Conservation (phyloP, 306 rosid species). For the Mimosa pudica region DNA sequence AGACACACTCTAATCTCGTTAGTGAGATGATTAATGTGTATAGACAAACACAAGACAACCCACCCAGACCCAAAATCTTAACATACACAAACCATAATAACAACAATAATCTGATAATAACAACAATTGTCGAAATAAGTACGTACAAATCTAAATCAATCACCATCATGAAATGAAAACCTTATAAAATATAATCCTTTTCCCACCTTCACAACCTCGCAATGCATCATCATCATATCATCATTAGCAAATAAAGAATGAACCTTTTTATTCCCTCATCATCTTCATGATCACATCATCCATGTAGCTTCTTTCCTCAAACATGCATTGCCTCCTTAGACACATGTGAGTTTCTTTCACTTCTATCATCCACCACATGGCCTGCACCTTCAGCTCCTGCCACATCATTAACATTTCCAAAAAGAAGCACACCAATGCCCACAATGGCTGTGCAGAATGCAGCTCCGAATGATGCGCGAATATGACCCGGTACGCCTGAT, state of each 20-base stretch:
- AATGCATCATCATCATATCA: background rate
- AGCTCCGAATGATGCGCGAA: slow-evolving; percentile 50
- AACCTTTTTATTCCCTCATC: background rate
- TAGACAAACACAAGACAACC: background rate
- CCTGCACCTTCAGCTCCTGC: slow-evolving; percentile 60
- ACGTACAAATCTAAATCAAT: slow-evolving; percentile 11
- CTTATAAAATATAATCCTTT: background rate
- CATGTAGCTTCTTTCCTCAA: slow-evolving; percentile 37
- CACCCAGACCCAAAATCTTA: background rate
- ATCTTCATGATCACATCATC: background rate
- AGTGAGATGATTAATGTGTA: slow-evolving; percentile 11
- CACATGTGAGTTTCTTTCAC: slow-evolving; percentile 36
- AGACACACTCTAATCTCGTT: slow-evolving; percentile 2
- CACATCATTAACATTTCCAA: slow-evolving; percentile 57
- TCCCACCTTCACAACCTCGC: background rate
- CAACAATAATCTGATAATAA: background rate
- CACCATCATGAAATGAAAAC: background rate
- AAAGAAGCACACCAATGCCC: slow-evolving; percentile 56
- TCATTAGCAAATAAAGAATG: slow-evolving; percentile 27
- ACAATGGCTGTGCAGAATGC: slow-evolving; percentile 52
- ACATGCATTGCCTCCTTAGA: slow-evolving; percentile 28
- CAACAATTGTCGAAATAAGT: background rate
- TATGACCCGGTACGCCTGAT: slow-evolving; percentile 40
- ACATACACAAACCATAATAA: slow-evolving; percentile 1
- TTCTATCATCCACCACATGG: slow-evolving; percentile 36